A percentile compares a stretch with the other conserved stretches of the same genome.
These are phyloP conservation scores for Gossypium trilobum DNA, from an alignment of 441 rosid genomes.

Conservation along the genomic window DNA sequence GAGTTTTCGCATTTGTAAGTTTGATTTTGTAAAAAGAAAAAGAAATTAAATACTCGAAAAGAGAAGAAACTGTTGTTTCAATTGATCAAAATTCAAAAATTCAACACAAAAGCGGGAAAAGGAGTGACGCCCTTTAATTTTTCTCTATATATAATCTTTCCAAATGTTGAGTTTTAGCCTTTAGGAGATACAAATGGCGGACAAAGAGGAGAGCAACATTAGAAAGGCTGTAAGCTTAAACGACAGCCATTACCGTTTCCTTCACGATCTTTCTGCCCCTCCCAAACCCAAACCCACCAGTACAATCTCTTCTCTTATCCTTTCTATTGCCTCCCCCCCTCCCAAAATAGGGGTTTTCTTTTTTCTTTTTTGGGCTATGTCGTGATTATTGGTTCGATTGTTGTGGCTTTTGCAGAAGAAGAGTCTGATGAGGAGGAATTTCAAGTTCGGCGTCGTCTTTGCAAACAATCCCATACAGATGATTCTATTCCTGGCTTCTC, in stretches of 20 bases:
- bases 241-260: slow-evolving; percentile 62
- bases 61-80: not conserved
- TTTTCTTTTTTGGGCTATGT: not conserved
- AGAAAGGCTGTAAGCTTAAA: slow-evolving; percentile 60
- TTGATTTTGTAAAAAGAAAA: no score
- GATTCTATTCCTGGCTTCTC: slow-evolving; percentile 30
- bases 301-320: not conserved
- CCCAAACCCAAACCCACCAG: slow-evolving; percentile 11
- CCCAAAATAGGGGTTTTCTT: not conserved
- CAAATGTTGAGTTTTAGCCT: not conserved
- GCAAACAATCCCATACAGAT: slow-evolving; percentile 11
- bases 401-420: slow-evolving; percentile 20
- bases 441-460: slow-evolving; percentile 25
- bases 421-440: slow-evolving; percentile 22
- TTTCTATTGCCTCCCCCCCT: not conserved
- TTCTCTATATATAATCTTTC: not conserved
- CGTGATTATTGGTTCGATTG: not conserved
- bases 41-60: not conserved
- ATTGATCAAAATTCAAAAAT: not conserved
- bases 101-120: not conserved
- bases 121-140: not conserved
- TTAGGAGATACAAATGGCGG: slow-evolving; percentile 34
- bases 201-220: slow-evolving; percentile 22
- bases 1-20: no score
- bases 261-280: slow-evolving; percentile 58